A percentile compares a stretch with the other conserved stretches of the same genome.
Conservation (phyloP, 2,329 filamentous ascomycete species). For the Xylaria sp. region DNA sequence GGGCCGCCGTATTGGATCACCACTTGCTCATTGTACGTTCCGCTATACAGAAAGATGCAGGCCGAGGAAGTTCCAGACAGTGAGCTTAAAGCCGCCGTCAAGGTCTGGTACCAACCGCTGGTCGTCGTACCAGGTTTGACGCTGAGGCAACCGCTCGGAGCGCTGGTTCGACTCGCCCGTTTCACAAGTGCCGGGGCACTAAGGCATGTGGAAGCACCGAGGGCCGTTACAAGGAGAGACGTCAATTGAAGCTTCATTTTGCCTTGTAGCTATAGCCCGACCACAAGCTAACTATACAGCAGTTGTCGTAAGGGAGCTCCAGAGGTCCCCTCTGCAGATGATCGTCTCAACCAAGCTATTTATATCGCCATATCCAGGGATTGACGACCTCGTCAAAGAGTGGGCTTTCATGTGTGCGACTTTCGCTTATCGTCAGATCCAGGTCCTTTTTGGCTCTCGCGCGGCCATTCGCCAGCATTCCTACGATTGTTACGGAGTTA, state of each 20-base stretch:
- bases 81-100: conserved; percentile 1
- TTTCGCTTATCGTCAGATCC: background rate
- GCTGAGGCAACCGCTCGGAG: conserved; percentile 20
- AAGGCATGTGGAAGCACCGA: conserved; percentile 9
- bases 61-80: background rate
- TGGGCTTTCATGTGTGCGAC: background rate
- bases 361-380: background rate
- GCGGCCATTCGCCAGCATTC: background rate
- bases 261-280: background rate
- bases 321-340: background rate
- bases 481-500: background rate
- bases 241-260: conserved; percentile 7
- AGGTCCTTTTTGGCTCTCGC: background rate
- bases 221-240: background rate
- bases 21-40: conserved; percentile 22
- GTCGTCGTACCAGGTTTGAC: conserved; percentile 18
- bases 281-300: background rate
- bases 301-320: background rate
- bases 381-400: background rate
- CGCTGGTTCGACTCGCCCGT: conserved; percentile 13
- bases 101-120: conserved; percentile 15
- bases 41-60: conserved; percentile 20
- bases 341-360: background rate
- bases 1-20: conserved; percentile 7
- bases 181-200: background rate